These are phyloP conservation scores for Apiospora sp. DNA, from an alignment of 2,329 filamentous ascomycete genomes.

Conservation along the genomic window DNA sequence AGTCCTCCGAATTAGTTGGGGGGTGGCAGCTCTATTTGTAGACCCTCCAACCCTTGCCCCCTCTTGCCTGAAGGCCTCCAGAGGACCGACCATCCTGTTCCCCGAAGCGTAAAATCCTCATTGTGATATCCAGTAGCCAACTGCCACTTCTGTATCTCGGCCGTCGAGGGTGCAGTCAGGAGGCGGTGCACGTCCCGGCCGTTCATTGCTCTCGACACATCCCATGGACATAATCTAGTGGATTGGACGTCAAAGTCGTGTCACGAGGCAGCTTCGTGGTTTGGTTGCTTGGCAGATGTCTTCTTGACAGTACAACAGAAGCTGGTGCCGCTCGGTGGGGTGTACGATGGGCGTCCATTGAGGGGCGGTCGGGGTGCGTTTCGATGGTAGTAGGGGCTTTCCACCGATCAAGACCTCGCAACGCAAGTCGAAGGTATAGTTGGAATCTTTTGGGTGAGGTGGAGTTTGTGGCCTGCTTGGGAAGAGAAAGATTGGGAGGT, in stretches of 20 bases:
- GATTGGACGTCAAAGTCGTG: no score
- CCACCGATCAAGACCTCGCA: background rate
- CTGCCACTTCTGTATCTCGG: no score
- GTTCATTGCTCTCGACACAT: no score
- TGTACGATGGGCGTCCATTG: background rate
- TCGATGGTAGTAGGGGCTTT: background rate
- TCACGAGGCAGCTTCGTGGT: no score
- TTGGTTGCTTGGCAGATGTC: background rate
- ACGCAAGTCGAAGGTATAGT: background rate
- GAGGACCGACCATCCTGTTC: no score
- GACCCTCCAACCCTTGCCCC: background rate
- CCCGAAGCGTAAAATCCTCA: no score
- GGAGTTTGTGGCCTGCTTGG: background rate
- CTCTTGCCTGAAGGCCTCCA: background rate
- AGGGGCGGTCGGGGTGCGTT: background rate
- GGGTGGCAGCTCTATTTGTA: constrained; percentile 10
- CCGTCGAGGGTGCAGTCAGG: no score
- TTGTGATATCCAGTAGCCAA: no score
- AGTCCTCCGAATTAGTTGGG: background rate
- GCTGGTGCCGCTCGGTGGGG: background rate
- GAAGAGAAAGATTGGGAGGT: background rate
- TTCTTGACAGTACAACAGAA: background rate
- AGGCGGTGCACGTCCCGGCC: no score
- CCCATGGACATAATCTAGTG: no score
- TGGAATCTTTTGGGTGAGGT: no score